Base-by-base conservation (phyloP, 2,329 filamentous ascomycete genomes). In the Paramyrothecium roridum region DNA sequence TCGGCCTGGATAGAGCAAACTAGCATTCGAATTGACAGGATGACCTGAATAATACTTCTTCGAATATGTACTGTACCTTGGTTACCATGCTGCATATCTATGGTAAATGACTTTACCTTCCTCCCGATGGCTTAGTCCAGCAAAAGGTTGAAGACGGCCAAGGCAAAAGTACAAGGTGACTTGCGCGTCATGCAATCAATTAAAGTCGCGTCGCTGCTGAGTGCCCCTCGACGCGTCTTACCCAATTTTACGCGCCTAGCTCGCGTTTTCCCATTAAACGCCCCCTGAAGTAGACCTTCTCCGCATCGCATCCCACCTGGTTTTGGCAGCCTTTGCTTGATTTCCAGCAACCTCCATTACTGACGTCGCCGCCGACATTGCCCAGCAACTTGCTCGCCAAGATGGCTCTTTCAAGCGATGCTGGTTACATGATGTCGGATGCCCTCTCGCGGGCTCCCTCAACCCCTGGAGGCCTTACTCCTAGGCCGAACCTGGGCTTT, bases 381-480 rank as follows among this genome's bases (percentile, higher is more conserved):
- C 21, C 19, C 17, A 21, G 20, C 49, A 22, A 10, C 20, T 20
- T 22, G 33, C 49, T 50, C 45, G 23, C 22, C 57, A 67, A 54
- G 63, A 81, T 82, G 79, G 77, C 79, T 65, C 70, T 79, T 56
- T 77, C 81, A 56, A 84, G 81, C 74, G 82, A 85, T 60, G 73
- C 75, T 67, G 81, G 80, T 61, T 77, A 78, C 63, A 70, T 77
- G 63, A 84, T 84, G 80, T 85, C 83, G 58, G 82, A 85, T 63
- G 79, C 73, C 55, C 73, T 74, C 51, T 77, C 76, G 48, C 71
- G 74, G 59, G 65, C 72, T 49, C 70, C 70, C 43, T 65, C 69
- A 53, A 78, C 80, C 47, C 37, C 37, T 17, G 37, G 37, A 6
- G 37, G 37, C 12, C 3, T 43, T 6, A 43, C 37, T 13, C 78